Conservation (phyloP, 495 filamentous ascomycete genomes). For the Aspergillus biplanus region DNA sequence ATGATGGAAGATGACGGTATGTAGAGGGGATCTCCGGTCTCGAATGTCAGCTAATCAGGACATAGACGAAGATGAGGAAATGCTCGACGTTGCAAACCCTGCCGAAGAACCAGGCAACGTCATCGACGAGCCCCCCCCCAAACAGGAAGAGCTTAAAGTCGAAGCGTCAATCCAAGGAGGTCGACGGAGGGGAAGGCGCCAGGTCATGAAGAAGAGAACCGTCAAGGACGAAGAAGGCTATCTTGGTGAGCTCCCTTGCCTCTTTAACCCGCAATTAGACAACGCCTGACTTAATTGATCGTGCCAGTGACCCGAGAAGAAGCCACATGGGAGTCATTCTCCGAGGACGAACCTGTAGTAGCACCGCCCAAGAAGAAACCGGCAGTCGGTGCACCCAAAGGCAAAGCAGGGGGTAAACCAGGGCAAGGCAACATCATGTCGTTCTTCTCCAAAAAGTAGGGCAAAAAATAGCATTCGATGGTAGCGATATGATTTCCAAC, state of each 20-base stretch:
- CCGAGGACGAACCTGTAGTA: conserved; percentile 78
- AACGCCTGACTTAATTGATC: conserved; percentile 23
- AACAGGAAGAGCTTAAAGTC: conserved; percentile 43
- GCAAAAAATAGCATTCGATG: conserved; percentile 6
- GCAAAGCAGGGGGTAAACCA: conserved; percentile 62
- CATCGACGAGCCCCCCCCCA: conserved; percentile 48
- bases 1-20: conserved; percentile 90
- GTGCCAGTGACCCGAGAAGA: conserved; percentile 86
- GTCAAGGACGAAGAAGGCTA: conserved; percentile 93
- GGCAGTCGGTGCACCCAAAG: conserved; percentile 49
- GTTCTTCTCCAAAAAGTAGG: conserved; percentile 86
- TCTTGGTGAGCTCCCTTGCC: conserved; percentile 62
- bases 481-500: neutral
- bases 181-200: conserved; percentile 76
- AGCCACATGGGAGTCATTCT: conserved; percentile 91
- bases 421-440: conserved; percentile 91
- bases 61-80: conserved; percentile 46
- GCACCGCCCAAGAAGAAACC: conserved; percentile 64
- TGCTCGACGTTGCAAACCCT: conserved; percentile 46
- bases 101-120: conserved; percentile 49
- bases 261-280: neutral
- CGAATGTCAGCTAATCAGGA: conserved; percentile 9
- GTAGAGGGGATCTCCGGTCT: neutral
- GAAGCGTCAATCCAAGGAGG: conserved; percentile 59
- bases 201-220: conserved; percentile 87